A percentile compares a stretch with the other conserved stretches of the same genome.
phyloP scores from a whole-genome alignment of 1,284 basidiomycete species.

The Irpex lacteus region DNA sequence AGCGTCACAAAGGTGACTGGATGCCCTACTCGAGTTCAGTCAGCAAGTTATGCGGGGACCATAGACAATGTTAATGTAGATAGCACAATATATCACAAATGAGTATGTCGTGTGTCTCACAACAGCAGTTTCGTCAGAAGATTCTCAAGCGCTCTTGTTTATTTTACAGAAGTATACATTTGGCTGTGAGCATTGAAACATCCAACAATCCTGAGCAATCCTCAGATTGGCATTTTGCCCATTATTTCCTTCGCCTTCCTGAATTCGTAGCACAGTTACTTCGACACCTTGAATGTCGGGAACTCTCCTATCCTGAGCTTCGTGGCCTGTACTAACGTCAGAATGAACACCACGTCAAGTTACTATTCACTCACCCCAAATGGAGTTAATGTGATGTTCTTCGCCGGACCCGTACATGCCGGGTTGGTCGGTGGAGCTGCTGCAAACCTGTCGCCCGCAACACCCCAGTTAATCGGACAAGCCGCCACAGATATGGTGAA shows the following conservation, averaged over 20 bases:
- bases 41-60: no score
- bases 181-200: no score
- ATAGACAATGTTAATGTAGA: no score
- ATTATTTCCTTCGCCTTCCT: neutral
- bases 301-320: constrained; percentile 56
- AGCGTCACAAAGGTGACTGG: no score
- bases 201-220: no score
- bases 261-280: neutral
- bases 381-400: constrained; percentile 47
- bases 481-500: constrained; percentile 48
- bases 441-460: constrained; percentile 50
- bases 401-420: constrained; percentile 40
- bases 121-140: no score
- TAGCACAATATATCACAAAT: no score
- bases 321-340: constrained; percentile 36
- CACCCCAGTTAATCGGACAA: constrained; percentile 48
- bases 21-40: no score
- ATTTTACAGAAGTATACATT: no score
- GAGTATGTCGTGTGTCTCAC: no score
- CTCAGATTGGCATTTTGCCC: neutral
- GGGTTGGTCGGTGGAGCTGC: constrained; percentile 46
- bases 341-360: constrained; percentile 1
- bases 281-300: constrained; percentile 30
- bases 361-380: constrained; percentile 43
- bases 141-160: no score